Conservation (phyloP, 495 filamentous ascomycete species). For the Penicillium tannophilum region DNA sequence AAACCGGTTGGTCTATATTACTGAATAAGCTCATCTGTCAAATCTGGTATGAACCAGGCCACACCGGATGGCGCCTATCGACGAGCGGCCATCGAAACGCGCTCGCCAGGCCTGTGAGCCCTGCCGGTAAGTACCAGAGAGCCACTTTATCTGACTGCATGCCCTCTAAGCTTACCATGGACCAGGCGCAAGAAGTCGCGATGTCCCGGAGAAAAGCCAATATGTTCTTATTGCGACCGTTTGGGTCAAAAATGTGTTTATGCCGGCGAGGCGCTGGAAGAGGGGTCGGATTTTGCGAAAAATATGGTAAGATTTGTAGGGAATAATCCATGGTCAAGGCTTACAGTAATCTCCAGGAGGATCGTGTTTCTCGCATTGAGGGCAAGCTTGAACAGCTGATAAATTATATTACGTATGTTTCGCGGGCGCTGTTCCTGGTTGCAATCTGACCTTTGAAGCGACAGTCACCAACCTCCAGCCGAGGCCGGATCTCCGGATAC, state of each 20-base stretch:
- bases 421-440: not conserved
- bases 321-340: not conserved
- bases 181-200: slow-evolving; percentile 45
- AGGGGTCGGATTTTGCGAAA: slow-evolving; percentile 21
- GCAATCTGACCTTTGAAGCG: not conserved
- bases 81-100: slow-evolving; percentile 41
- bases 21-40: not conserved
- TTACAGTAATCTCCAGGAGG: slow-evolving; percentile 29
- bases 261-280: slow-evolving; percentile 28
- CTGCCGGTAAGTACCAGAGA: slow-evolving; percentile 36
- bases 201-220: slow-evolving; percentile 46
- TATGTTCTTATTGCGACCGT: slow-evolving; percentile 43
- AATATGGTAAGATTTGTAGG: slow-evolving; percentile 16
- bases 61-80: slow-evolving; percentile 2
- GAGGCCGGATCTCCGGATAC: not conserved
- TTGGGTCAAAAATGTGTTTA: slow-evolving; percentile 44
- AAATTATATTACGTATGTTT: slow-evolving; percentile 26
- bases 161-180: not conserved
- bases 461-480: slow-evolving; percentile 6
- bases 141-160: not conserved
- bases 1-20: not conserved
- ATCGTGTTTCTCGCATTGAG: slow-evolving; percentile 42
- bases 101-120: slow-evolving; percentile 45
- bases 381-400: slow-evolving; percentile 38
- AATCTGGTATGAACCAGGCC: not conserved